Evolutionary conservation across 495 filamentous ascomycete species (phyloP).

Genomic region (Delitschia confertaspora): DNA sequence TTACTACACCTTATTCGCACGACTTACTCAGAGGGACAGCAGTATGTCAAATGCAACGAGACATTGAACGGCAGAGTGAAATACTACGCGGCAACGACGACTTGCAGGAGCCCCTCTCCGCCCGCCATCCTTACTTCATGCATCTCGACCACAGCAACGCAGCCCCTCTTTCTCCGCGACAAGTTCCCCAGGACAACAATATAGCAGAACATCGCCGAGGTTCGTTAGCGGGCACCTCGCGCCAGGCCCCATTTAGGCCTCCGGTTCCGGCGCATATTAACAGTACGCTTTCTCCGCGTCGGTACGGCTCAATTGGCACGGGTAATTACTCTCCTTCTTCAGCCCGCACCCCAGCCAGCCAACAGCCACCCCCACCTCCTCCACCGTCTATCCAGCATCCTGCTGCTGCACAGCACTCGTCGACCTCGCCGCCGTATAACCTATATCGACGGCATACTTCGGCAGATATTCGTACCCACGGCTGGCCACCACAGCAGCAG

Average conservation of each 20-base stretch:
- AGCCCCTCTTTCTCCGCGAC: slow-evolving; percentile 83
- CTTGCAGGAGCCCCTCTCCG: slow-evolving; percentile 62
- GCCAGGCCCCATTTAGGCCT: slow-evolving; percentile 57
- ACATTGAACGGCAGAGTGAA: slow-evolving; percentile 79
- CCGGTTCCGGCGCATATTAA: slow-evolving; percentile 68
- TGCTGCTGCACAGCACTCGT: slow-evolving; percentile 34
- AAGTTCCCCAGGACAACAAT: slow-evolving; percentile 68
- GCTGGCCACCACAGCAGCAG: slow-evolving; percentile 68
- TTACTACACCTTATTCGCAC: slow-evolving; percentile 15
- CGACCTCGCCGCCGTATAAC: slow-evolving; percentile 68
- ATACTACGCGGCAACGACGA: slow-evolving; percentile 62
- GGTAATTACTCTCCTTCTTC: slow-evolving; percentile 50
- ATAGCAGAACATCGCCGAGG: slow-evolving; percentile 58
- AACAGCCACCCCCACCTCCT: slow-evolving; percentile 58
- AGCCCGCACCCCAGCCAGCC: slow-evolving; percentile 41
- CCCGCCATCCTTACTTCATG: slow-evolving; percentile 66
- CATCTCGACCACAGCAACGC: slow-evolving; percentile 58
- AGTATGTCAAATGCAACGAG: slow-evolving; percentile 75
- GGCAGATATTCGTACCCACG: slow-evolving; percentile 85
- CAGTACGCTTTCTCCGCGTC: slow-evolving; percentile 68
- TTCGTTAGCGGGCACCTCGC: slow-evolving; percentile 37
- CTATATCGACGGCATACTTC: slow-evolving; percentile 85
- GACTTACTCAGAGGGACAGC: slow-evolving; percentile 14
- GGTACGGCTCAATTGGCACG: slow-evolving; percentile 79
- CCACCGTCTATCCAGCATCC: slow-evolving; percentile 59